These are phyloP conservation scores for Scalesia atractyloides DNA, from an alignment of 129 eudicot species.

Conservation along the genomic window DNA sequence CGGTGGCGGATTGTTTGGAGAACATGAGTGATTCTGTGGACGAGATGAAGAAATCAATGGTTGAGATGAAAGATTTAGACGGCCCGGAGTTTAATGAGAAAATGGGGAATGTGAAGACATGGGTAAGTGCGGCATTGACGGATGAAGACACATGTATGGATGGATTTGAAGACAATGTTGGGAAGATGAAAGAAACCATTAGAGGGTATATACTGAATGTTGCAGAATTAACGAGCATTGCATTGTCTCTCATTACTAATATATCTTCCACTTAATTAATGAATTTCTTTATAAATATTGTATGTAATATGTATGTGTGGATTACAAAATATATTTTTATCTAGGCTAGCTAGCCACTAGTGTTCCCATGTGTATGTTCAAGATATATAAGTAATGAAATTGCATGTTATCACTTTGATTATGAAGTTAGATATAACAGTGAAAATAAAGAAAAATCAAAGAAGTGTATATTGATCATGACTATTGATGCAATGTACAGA, in stretches of 20 bases:
- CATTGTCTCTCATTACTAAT: slow-evolving; percentile 45
- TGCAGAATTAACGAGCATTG: slow-evolving; percentile 50
- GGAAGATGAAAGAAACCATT: slow-evolving; percentile 33
- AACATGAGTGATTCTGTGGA: slow-evolving; percentile 40
- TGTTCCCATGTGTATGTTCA: slow-evolving; percentile 1
- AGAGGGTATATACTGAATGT: slow-evolving; percentile 35
- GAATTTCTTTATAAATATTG: background rate
- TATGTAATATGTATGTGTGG: background rate
- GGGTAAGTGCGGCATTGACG: slow-evolving; percentile 62
- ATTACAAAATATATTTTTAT: background rate
- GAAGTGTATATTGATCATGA: background rate
- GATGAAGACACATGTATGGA: slow-evolving; percentile 57
- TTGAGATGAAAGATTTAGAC: slow-evolving; percentile 34
- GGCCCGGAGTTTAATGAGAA: slow-evolving; percentile 40
- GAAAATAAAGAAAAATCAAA: background rate
- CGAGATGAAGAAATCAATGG: slow-evolving; percentile 41
- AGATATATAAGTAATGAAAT: too few species aligned
- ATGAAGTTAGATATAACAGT: background rate
- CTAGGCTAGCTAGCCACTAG: background rate
- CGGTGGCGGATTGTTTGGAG: slow-evolving; percentile 43
- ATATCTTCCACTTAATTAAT: slow-evolving; percentile 21
- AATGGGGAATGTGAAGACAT: slow-evolving; percentile 52
- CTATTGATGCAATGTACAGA: slow-evolving; percentile 1
- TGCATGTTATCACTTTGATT: background rate
- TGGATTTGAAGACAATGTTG: slow-evolving; percentile 46